Evolutionary conservation across 2,329 filamentous ascomycete genomes (phyloP).

Genomic region (Pyrenophora tritici-repentis): DNA sequence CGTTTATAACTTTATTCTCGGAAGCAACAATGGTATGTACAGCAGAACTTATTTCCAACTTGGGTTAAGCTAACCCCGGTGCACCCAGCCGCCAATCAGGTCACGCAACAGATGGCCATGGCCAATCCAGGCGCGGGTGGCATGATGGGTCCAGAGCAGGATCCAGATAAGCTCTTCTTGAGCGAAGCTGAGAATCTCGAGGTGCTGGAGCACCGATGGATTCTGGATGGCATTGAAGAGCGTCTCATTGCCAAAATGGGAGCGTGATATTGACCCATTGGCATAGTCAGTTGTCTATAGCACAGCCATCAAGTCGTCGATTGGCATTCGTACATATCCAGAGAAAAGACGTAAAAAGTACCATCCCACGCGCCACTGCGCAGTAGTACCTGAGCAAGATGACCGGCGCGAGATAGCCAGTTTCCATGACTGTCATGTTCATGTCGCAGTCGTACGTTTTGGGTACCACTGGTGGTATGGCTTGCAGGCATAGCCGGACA

Average conservation of each 20-base stretch:
- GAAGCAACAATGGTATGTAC: conserved; percentile 87
- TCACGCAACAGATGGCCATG: conserved; percentile 80
- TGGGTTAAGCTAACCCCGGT: conserved; percentile 33
- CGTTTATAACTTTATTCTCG: conserved; percentile 95
- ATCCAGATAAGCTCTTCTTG: conserved; percentile 93
- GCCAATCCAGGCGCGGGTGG: conserved; percentile 76
- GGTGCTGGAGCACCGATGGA: conserved; percentile 90
- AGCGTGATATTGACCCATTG: conserved; percentile 17
- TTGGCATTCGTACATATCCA: conserved; percentile 10
- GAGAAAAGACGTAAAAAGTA: conserved; percentile 17
- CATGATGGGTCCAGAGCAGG: conserved; percentile 89
- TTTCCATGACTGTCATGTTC: conserved; percentile 32
- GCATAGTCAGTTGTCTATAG: conserved; percentile 9
- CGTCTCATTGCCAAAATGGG: conserved; percentile 66
- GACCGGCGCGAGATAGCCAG: conserved; percentile 31
- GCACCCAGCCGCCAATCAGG: conserved; percentile 80
- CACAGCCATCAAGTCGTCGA: conserved; percentile 14
- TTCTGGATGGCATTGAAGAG: conserved; percentile 85
- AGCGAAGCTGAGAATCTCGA: conserved; percentile 94
- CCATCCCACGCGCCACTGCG: conserved; percentile 29
- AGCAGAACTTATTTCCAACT: conserved; percentile 1
- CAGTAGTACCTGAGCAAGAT: conserved; percentile 25
- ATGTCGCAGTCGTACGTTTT: conserved; percentile 30
- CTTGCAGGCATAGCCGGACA: conserved; percentile 17
- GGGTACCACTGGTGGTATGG: conserved; percentile 30